phyloP scores from a whole-genome alignment of 805 yeast species.

The Lipomyces yamanashiensis region DNA sequence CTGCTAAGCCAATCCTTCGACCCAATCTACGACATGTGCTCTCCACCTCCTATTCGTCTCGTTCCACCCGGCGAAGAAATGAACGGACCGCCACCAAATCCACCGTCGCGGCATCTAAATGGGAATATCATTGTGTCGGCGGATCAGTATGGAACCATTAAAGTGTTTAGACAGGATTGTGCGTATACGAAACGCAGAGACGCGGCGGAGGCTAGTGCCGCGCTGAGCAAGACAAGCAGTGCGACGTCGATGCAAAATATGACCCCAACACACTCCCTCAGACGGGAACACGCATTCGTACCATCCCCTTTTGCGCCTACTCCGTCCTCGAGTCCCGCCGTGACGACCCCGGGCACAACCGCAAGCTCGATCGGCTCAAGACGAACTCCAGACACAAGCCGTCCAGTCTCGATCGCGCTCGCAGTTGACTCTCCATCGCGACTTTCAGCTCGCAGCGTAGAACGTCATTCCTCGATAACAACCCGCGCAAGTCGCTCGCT shows the following conservation, averaged over 20 bases:
- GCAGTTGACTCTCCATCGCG: conserved; percentile 7
- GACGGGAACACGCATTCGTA: neutral
- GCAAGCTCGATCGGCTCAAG: neutral
- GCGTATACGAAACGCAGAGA: conserved; percentile 51
- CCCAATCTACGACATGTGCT: conserved; percentile 67
- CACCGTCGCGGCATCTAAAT: conserved; percentile 35
- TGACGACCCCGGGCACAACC: neutral
- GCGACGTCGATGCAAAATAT: too few species aligned
- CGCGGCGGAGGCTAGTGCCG: conserved; percentile 19
- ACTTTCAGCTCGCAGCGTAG: conserved; percentile 10
- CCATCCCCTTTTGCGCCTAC: neutral
- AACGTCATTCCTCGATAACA: conserved; percentile 2
- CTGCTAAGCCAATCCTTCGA: conserved; percentile 76
- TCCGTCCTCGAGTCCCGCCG: neutral
- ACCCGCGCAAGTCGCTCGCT: conserved; percentile 10
- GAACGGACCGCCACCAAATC: conserved; percentile 3
- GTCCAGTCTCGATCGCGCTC: neutral
- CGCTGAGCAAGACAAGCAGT: conserved; percentile 7
- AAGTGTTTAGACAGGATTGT: conserved; percentile 81
- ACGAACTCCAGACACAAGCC: neutral
- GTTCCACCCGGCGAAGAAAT: conserved; percentile 4
- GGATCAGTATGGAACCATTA: conserved; percentile 71
- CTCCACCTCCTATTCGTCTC: conserved; percentile 43
- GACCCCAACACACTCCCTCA: neutral
- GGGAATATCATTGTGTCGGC: conserved; percentile 70